Evolutionary conservation across 2,329 filamentous ascomycete species (phyloP).

Genomic region (Beauveria varroae): DNA sequence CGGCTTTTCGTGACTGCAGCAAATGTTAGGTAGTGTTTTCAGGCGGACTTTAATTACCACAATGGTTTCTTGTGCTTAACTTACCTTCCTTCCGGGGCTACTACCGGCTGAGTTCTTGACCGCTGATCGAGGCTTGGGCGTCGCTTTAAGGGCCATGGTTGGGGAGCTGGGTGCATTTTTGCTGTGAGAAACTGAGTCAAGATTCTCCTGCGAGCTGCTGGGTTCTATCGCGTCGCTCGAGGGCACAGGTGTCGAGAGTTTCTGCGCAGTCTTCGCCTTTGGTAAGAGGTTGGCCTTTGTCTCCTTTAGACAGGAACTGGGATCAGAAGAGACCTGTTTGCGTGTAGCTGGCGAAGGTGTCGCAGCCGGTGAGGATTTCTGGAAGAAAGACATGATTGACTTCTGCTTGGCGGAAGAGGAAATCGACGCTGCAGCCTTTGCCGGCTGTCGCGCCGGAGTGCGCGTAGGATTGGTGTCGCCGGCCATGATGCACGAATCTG

Average conservation of each 20-base stretch:
- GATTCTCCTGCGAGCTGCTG: constrained; percentile 61
- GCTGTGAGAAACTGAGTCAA: constrained; percentile 34
- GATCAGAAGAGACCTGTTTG: constrained; percentile 25
- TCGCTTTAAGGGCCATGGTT: constrained; percentile 33
- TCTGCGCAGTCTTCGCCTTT: constrained; percentile 21
- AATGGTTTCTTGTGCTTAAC: constrained; percentile 9
- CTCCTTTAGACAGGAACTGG: constrained; percentile 32
- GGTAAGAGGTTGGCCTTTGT: constrained; percentile 34
- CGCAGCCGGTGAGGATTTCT: constrained; percentile 31
- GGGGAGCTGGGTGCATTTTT: constrained; percentile 42
- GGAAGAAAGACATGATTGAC: constrained; percentile 38
- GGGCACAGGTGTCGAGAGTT: constrained; percentile 60
- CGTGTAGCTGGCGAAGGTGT: constrained; percentile 26
- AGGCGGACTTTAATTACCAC: too few species aligned
- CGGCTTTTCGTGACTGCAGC: constrained; percentile 42
- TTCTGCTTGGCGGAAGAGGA: constrained; percentile 32
- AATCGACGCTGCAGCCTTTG: constrained; percentile 20
- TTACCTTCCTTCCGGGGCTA: constrained; percentile 76
- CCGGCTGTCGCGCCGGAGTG: constrained; percentile 24
- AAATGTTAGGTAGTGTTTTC: neutral
- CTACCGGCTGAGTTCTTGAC: constrained; percentile 41
- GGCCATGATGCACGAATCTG: constrained; percentile 20
- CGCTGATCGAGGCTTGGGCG: constrained; percentile 33
- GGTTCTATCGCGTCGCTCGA: constrained; percentile 71
- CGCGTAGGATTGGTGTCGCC: constrained; percentile 21